Evolutionary conservation across 306 rosid genomes (phyloP).

Genomic region (Cucurbita pepo): DNA sequence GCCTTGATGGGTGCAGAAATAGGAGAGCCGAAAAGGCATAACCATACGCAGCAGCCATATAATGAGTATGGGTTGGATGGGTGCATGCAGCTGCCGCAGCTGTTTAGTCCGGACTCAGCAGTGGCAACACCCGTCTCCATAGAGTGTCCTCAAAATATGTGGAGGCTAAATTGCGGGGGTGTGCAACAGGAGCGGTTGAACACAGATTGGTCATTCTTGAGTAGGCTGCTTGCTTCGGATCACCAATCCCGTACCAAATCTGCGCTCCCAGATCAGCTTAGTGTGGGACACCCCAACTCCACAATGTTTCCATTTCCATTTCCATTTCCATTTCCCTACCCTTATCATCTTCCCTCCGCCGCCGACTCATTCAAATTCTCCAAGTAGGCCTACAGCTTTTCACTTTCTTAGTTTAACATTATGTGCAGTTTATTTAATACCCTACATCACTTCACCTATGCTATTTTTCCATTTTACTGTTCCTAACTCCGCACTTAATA

Average conservation of each 20-base stretch:
- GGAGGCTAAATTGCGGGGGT: constrained; percentile 22
- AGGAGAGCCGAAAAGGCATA: constrained; percentile 40
- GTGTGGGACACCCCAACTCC: neutral
- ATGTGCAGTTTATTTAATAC: neutral
- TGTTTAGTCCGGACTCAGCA: constrained; percentile 66
- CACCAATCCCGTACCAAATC: constrained; percentile 7
- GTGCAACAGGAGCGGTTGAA: constrained; percentile 36
- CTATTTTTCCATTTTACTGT: neutral
- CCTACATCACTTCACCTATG: neutral
- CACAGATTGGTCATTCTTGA: constrained; percentile 86
- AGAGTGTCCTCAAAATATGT: constrained; percentile 28
- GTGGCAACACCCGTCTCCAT: constrained; percentile 12
- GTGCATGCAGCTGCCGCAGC: constrained; percentile 72
- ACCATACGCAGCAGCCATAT: constrained; percentile 28
- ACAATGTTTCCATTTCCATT: neutral
- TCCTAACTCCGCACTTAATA: neutral
- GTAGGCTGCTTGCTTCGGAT: constrained; percentile 58
- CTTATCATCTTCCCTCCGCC: constrained; percentile 9
- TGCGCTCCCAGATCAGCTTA: neutral
- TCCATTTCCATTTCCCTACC: neutral
- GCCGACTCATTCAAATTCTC: constrained; percentile 49
- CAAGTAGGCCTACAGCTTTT: neutral
- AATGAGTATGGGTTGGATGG: constrained; percentile 41
- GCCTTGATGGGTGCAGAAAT: neutral
- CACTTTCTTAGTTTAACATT: too few species aligned